A percentile compares a stretch with the other conserved stretches of the same genome.
These are phyloP conservation scores for Botrytis tulipae DNA, from an alignment of 2,329 filamentous ascomycete species.

Conservation along the genomic window DNA sequence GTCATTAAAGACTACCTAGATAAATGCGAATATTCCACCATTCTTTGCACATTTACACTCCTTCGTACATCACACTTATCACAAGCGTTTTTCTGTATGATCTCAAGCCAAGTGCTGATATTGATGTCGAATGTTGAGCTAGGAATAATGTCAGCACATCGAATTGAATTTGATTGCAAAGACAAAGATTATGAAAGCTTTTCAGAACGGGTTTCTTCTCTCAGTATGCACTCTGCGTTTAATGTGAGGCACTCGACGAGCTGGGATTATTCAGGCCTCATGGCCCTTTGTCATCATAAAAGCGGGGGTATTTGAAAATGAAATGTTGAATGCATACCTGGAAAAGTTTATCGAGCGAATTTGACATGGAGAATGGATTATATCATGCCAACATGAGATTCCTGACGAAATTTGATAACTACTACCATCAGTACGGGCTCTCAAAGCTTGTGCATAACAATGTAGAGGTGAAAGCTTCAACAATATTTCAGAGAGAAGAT, in stretches of 20 bases:
- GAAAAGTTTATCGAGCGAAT: neutral
- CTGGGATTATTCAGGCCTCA: slow-evolving; percentile 96
- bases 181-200: neutral
- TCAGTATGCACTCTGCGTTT: slow-evolving; percentile 81
- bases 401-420: neutral
- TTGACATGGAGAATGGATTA: neutral
- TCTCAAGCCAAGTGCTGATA: neutral
- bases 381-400: neutral
- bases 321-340: slow-evolving; percentile 5
- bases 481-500: slow-evolving; percentile 52
- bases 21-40: neutral
- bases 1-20: neutral
- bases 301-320: slow-evolving; percentile 35
- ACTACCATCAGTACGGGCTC: neutral
- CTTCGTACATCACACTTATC: neutral
- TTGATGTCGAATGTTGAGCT: neutral
- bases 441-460: neutral
- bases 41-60: neutral
- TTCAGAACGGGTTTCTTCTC: slow-evolving; percentile 58
- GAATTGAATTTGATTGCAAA: neutral
- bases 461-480: neutral
- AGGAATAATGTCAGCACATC: neutral
- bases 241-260: slow-evolving; percentile 90
- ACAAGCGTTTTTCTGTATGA: neutral
- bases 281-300: slow-evolving; percentile 98